Evolutionary conservation across 192 early-diverging fungal genomes (phyloP).

Genomic region (Coemansia sp.): DNA sequence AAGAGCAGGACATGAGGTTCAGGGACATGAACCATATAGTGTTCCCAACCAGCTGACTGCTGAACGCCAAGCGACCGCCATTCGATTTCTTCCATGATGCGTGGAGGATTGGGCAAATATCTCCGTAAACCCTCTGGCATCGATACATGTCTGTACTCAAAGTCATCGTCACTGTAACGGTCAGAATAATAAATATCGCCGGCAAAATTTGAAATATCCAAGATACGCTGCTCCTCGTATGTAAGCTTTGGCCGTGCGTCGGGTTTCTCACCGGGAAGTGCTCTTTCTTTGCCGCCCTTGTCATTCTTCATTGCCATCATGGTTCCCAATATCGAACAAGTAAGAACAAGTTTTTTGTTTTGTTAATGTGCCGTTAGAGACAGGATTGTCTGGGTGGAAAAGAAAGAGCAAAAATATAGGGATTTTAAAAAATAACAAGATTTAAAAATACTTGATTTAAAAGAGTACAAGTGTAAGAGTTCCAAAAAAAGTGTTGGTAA

Average conservation of each 20-base stretch:
- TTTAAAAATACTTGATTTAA: neutral
- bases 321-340: neutral
- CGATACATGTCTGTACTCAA: constrained; percentile 53
- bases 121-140: constrained; percentile 47
- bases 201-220: constrained; percentile 33
- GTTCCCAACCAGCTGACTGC: constrained; percentile 55
- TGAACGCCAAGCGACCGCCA: constrained; percentile 48
- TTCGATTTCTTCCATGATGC: constrained; percentile 45
- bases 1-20: constrained; percentile 57
- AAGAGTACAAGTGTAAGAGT: neutral
- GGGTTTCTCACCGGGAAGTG: neutral
- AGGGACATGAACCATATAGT: constrained; percentile 55
- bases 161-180: constrained; percentile 52
- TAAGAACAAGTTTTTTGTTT: neutral
- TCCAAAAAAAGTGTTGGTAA: too few species aligned
- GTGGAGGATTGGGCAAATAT: constrained; percentile 46
- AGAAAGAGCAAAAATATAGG: neutral
- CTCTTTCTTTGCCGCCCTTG: constrained; percentile 18
- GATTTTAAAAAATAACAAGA: neutral
- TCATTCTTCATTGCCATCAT: constrained; percentile 36
- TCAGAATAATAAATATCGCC: constrained; percentile 51
- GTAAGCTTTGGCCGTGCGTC: constrained; percentile 9
- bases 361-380: neutral
- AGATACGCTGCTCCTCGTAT: constrained; percentile 27
- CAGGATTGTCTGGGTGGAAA: neutral